Conservation (phyloP, 352 stramenopile species). For the Phytophthora aleatoria region DNA sequence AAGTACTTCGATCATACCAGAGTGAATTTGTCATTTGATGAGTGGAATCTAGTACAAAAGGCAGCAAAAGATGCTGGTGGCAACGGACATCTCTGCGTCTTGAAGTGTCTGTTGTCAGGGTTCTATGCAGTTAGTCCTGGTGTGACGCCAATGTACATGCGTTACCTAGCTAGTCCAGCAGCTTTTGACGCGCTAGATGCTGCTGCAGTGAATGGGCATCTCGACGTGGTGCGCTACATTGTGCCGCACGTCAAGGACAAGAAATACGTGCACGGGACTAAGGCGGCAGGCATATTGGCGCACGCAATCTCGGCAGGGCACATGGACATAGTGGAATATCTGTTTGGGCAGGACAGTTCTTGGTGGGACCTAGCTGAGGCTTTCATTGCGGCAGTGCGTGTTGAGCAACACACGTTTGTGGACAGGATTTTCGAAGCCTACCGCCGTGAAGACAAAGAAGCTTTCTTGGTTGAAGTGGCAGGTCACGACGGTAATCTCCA, state of each 20-base stretch:
- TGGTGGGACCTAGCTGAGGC: not conserved
- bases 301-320: not conserved
- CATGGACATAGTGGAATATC: not conserved
- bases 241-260: not conserved
- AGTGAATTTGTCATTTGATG: not conserved
- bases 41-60: not conserved
- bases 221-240: not conserved
- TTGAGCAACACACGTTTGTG: not conserved
- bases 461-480: not conserved
- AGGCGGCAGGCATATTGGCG: not conserved
- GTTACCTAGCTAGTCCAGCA: not conserved
- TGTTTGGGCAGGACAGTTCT: not conserved
- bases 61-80: not conserved
- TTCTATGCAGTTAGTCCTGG: not conserved
- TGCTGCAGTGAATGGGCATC: not conserved
- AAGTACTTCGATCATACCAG: not conserved
- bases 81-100: not conserved
- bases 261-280: too few species aligned
- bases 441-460: not conserved
- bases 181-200: not conserved
- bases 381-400: not conserved
- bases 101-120: not conserved
- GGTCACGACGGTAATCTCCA: not conserved
- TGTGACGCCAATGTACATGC: not conserved
- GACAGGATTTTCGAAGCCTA: not conserved